Base-by-base conservation (phyloP, 495 filamentous ascomycete species). In the Letharia lupina region DNA sequence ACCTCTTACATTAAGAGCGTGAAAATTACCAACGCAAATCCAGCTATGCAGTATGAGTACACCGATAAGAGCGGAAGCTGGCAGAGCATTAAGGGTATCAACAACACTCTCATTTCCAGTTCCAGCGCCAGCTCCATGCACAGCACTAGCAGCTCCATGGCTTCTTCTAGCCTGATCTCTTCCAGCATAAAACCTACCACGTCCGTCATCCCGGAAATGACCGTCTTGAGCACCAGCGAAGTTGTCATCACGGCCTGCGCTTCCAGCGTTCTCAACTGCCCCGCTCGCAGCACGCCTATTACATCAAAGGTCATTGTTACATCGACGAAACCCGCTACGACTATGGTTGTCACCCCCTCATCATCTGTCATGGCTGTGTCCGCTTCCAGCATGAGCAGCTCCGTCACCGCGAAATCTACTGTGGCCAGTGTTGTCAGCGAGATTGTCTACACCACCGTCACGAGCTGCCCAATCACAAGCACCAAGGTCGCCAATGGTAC, bases 1-100 rank as follows among this genome's bases (percentile, higher is more conserved):
- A 84, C 79, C 70, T 90, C 91, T 86, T 86, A 79, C 70, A 82
- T 94, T 57, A 74, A 77, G 73, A 77, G 76, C 28, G 73, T 79
- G 28, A 73, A 71, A n/a, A 71, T 79, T 56, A 72, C 63, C 41
- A 77, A 77, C 67, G 72, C 71, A 61, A 77, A 75, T 68, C 78
- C 78, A 5, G 76, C 72, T 39, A 48, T 60, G 4, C 63, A 64
- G 41, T 80, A 81, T 69, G 72, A 72, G 64, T 79, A 76, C 63
- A 68, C 70, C 54, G 78, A 78, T 69, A 74, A 75, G 66, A 74
- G 68, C 33, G 78, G 78, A 40, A 70, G 65, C 50, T 75, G 61
- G 63, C 35, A 70, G 56, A 77, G 77, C 72, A 80, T 79, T 69
- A 73, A 77, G 41, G 52, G n/a, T 10, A 42, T 63, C 31, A 70